Conservation (phyloP, 140 eudicot species). For the Flaveria floridana region DNA sequence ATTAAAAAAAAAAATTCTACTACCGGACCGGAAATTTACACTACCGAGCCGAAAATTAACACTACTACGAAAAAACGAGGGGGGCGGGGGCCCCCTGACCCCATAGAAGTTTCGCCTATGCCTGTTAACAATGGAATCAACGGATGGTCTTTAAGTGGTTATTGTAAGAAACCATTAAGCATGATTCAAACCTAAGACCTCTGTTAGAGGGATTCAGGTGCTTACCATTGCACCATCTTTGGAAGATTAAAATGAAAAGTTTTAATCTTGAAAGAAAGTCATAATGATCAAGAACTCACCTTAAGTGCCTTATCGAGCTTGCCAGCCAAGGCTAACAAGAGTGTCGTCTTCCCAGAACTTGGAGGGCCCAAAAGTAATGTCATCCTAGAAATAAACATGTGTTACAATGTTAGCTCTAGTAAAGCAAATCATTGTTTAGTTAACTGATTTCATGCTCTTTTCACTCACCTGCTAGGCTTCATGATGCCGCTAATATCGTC, state of each 20-base stretch:
- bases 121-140: too few species aligned
- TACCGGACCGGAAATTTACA: too few species aligned
- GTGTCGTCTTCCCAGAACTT: conserved; percentile 78
- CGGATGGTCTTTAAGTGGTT: too few species aligned
- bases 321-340: conserved; percentile 92
- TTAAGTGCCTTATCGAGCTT: conserved; percentile 56
- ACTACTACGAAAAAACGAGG: too few species aligned
- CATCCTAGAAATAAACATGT: conserved; percentile 47
- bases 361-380: conserved; percentile 94
- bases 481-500: conserved; percentile 68
- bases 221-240: neutral
- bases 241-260: neutral
- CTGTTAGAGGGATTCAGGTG: neutral
- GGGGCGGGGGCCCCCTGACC: too few species aligned
- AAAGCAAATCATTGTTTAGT: neutral
- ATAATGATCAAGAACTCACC: conserved; percentile 31
- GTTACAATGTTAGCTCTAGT: conserved; percentile 11
- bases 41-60: too few species aligned
- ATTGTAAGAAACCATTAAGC: too few species aligned
- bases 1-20: too few species aligned
- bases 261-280: neutral
- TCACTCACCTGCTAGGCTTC: conserved; percentile 74
- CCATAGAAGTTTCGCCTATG: too few species aligned
- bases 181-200: too few species aligned
- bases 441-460: neutral